A percentile compares a stretch with the other conserved stretches of the same genome.
Evolutionary conservation across 257 asterid genomes (phyloP).

Genomic region (Plectranthus barbatus): DNA sequence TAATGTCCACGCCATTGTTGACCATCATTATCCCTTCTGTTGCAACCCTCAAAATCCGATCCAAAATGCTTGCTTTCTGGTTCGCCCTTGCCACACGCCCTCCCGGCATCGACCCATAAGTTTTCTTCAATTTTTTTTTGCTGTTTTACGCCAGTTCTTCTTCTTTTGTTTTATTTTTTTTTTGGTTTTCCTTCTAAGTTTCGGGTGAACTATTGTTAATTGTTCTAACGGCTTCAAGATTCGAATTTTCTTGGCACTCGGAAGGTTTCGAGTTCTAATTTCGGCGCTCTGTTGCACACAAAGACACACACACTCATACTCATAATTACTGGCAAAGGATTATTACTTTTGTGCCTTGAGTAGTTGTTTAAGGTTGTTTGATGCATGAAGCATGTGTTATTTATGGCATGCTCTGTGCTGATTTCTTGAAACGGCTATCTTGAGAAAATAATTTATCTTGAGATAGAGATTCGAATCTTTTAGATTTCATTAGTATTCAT

Average conservation of each 20-base stretch:
- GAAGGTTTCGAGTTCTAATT: background rate
- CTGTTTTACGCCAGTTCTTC: background rate
- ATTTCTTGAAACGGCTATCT: slow-evolving; percentile 3
- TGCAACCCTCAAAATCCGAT: slow-evolving; percentile 31
- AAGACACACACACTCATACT: background rate
- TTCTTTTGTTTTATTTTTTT: background rate
- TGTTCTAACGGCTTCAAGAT: background rate
- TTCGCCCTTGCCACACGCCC: slow-evolving; percentile 88
- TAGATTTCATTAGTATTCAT: background rate
- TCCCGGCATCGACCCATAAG: slow-evolving; percentile 85
- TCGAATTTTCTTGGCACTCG: background rate
- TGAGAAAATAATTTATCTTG: background rate
- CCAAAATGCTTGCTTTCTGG: slow-evolving; percentile 66
- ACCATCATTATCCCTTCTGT: slow-evolving; percentile 23
- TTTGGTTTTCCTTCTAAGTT: background rate
- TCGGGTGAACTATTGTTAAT: background rate
- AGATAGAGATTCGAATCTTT: background rate
- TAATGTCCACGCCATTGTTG: slow-evolving; percentile 26
- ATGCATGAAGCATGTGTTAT: slow-evolving; percentile 13
- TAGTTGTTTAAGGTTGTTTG: background rate
- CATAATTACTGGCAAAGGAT: background rate
- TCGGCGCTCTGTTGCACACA: background rate
- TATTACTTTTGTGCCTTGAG: background rate
- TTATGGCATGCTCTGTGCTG: slow-evolving; percentile 13
- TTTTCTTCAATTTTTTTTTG: background rate